Percentiles rank a stretch among this genome's conserved stretches.
These are phyloP conservation scores for Hsuehochloa calcarea DNA, from an alignment of 176 grass and related monocot genomes.

Conservation along the genomic window DNA sequence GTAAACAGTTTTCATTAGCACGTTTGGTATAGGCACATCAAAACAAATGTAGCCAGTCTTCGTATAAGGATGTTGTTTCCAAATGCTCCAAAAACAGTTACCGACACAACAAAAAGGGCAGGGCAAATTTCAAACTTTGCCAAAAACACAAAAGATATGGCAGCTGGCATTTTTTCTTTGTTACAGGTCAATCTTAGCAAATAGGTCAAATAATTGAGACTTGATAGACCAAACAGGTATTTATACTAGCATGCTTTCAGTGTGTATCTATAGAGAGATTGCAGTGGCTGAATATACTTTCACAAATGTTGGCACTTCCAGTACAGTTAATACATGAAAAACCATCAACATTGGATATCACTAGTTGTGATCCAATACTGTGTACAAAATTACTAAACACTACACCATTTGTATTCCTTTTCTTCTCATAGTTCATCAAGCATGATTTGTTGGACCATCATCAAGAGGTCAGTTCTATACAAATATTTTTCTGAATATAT, in stretches of 20 bases:
- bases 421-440: background rate
- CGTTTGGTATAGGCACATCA: background rate
- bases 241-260: slow-evolving; percentile 3
- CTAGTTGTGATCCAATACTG: background rate
- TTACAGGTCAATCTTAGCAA: background rate
- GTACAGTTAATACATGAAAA: slow-evolving; percentile 12
- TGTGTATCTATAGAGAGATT: background rate
- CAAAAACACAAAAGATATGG: background rate
- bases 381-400: background rate
- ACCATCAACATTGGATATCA: background rate
- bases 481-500: background rate
- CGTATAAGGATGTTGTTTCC: background rate
- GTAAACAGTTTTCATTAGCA: background rate
- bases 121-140: background rate
- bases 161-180: background rate
- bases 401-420: background rate
- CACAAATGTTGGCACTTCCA: background rate
- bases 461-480: background rate
- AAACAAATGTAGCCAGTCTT: slow-evolving; percentile 10
- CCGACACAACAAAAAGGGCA: background rate
- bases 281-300: background rate
- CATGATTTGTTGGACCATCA: background rate
- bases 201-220: background rate
- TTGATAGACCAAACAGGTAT: background rate
- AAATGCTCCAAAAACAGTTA: background rate